These are phyloP conservation scores for Zychaea mexicana DNA, from an alignment of 371 early-diverging fungal species.

Conservation along the genomic window DNA sequence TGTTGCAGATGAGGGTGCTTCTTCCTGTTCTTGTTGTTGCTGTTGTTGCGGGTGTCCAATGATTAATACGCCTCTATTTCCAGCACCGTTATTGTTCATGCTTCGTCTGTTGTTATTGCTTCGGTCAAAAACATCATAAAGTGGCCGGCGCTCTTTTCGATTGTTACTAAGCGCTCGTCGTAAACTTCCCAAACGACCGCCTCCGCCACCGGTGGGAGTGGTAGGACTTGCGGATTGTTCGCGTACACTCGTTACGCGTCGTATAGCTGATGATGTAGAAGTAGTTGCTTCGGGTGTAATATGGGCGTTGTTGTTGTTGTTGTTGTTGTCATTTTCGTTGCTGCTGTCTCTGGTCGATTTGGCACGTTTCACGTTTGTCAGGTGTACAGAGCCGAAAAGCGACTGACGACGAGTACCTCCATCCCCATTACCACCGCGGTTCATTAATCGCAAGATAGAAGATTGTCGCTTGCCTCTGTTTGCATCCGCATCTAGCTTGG, in stretches of 20 bases:
- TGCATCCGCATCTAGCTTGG: constrained; percentile 11
- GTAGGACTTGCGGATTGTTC: neutral
- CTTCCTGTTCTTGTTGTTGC: neutral
- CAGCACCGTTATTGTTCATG: neutral
- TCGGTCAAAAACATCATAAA: constrained; percentile 15
- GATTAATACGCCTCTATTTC: neutral
- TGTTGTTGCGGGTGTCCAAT: neutral
- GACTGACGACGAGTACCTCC: constrained; percentile 9
- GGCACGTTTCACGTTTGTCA: constrained; percentile 7
- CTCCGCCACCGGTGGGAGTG: neutral
- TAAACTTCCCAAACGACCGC: constrained; percentile 6
- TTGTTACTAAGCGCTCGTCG: constrained; percentile 10
- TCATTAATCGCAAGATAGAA: constrained; percentile 16
- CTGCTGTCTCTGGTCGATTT: neutral
- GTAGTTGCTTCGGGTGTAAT: no score
- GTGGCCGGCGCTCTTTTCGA: constrained; percentile 8
- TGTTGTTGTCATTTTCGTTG: neutral
- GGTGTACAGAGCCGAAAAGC: constrained; percentile 5
- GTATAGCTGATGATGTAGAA: no score
- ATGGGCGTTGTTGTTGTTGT: neutral
- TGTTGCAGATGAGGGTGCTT: neutral
- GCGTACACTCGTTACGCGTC: constrained; percentile 1
- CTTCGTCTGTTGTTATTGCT: neutral
- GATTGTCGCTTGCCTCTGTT: constrained; percentile 8
- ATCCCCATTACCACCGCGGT: no score